A percentile compares a stretch with the other conserved stretches of the same genome.
phyloP scores from a whole-genome alignment of 257 asterid genomes.

The Lantana camara region DNA sequence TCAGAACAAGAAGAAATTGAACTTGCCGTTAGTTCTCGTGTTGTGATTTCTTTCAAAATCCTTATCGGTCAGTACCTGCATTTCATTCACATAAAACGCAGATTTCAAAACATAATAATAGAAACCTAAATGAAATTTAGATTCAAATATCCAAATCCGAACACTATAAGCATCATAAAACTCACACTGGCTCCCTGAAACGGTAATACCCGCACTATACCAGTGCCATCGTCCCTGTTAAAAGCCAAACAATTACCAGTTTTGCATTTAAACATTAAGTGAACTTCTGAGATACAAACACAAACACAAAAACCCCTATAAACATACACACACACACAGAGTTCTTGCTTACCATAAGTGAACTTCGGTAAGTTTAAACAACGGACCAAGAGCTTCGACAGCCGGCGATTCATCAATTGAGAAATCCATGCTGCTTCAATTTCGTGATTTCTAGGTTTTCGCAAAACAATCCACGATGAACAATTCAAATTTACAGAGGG shows the following conservation, averaged over 20 bases:
- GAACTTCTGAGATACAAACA: conserved; percentile 3
- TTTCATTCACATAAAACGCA: conserved; percentile 27
- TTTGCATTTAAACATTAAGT: not conserved
- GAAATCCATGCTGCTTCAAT: conserved; percentile 40
- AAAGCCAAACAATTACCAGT: conserved; percentile 20
- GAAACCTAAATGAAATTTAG: conserved; percentile 1
- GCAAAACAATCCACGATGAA: conserved; percentile 8
- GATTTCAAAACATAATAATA: not conserved
- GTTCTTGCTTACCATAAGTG: conserved; percentile 54
- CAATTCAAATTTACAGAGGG: conserved; percentile 14
- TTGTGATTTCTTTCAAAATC: conserved; percentile 24
- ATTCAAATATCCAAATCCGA: not conserved
- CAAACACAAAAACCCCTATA: not conserved
- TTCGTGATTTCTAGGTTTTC: conserved; percentile 23
- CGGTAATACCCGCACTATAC: conserved; percentile 35
- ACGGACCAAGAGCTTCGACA: conserved; percentile 63
- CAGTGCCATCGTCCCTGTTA: conserved; percentile 59
- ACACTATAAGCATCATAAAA: conserved; percentile 14
- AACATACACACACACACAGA: not conserved
- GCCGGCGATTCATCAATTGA: conserved; percentile 46
- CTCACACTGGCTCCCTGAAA: conserved; percentile 47
- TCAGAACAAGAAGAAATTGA: not conserved
- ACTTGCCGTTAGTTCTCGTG: conserved; percentile 38
- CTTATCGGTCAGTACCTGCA: conserved; percentile 45
- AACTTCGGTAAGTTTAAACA: conserved; percentile 74